Evolutionary conservation across 73 alveolate genomes (phyloP).

Genomic region (Tetrahymena thermophila): DNA sequence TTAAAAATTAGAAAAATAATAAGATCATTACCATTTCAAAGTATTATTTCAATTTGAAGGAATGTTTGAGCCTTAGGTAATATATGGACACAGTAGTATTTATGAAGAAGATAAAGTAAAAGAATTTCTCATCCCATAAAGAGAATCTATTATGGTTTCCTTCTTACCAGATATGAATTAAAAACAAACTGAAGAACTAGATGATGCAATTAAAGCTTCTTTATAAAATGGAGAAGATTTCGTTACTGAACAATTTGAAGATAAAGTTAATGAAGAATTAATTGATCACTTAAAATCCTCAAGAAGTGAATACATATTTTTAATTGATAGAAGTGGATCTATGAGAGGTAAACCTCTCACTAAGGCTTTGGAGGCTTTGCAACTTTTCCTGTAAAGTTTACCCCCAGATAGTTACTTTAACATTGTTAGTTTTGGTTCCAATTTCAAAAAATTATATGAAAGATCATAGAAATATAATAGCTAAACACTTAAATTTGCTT

Average conservation of each 20-base stretch:
- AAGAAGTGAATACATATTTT: constrained; percentile 41
- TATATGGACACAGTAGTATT: not conserved
- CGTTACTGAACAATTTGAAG: not conserved
- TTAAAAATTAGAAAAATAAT: not conserved
- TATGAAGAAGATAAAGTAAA: not conserved
- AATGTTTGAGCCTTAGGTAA: not conserved
- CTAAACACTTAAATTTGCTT: not conserved
- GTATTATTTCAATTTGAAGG: not conserved
- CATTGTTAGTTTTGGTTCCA: constrained; percentile 17
- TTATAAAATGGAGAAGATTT: not conserved
- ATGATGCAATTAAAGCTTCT: not conserved
- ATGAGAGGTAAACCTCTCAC: constrained; percentile 34
- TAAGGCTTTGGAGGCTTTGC: constrained; percentile 30
- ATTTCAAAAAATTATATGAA: constrained; percentile 16
- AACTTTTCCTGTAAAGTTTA: constrained; percentile 20
- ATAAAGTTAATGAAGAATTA: not conserved
- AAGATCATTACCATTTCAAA: not conserved
- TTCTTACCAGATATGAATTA: not conserved
- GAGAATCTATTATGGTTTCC: not conserved
- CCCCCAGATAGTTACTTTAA: constrained; percentile 31
- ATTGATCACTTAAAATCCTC: not conserved
- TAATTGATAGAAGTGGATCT: constrained; percentile 54
- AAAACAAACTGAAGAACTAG: not conserved
- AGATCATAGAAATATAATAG: not conserved
- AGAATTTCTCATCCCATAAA: not conserved